Percentiles rank a stretch among this genome's conserved stretches.
phyloP scores from a whole-genome alignment of 352 stramenopile species.

The Pythium phragmitis region DNA sequence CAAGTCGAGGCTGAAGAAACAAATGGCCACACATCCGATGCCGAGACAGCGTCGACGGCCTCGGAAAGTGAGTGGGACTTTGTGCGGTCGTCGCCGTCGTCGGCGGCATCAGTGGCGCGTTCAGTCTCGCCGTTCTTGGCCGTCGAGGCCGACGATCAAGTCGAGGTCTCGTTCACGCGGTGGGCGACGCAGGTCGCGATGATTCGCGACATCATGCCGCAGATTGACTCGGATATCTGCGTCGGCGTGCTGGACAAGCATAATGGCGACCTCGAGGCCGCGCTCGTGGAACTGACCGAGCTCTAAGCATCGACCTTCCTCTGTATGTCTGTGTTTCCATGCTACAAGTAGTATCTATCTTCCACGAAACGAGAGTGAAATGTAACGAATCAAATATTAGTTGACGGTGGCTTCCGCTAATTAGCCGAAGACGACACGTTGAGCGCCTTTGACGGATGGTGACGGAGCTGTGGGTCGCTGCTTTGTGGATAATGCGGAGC shows the following conservation, averaged over 20 bases:
- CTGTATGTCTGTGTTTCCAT: not conserved
- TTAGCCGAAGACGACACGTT: conserved; percentile 21
- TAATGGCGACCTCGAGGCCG: conserved; percentile 55
- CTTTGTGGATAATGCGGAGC: not conserved
- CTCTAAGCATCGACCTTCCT: conserved; percentile 30
- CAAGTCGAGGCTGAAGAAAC: conserved; percentile 12
- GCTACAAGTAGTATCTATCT: not conserved
- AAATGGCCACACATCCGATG: conserved; percentile 43
- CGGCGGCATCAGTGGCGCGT: not conserved
- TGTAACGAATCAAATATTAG: not conserved
- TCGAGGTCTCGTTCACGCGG: conserved; percentile 18
- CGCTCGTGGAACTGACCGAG: conserved; percentile 62
- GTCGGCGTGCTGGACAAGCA: conserved; percentile 51
- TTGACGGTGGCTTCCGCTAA: not conserved
- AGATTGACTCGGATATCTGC: conserved; percentile 44
- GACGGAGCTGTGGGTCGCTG: conserved; percentile 4
- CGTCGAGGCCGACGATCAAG: conserved; percentile 35
- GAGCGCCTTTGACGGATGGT: conserved; percentile 12
- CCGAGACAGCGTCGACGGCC: conserved; percentile 47
- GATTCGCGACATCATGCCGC: conserved; percentile 53
- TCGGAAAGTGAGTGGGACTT: conserved; percentile 67
- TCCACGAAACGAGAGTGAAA: conserved; percentile 12
- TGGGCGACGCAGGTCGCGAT: conserved; percentile 48
- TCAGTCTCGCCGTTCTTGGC: conserved; percentile 23
- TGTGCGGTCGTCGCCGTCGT: conserved; percentile 20